These are phyloP conservation scores for Elsinoe fawcettii DNA, from an alignment of 2,329 filamentous ascomycete species.

Conservation along the genomic window DNA sequence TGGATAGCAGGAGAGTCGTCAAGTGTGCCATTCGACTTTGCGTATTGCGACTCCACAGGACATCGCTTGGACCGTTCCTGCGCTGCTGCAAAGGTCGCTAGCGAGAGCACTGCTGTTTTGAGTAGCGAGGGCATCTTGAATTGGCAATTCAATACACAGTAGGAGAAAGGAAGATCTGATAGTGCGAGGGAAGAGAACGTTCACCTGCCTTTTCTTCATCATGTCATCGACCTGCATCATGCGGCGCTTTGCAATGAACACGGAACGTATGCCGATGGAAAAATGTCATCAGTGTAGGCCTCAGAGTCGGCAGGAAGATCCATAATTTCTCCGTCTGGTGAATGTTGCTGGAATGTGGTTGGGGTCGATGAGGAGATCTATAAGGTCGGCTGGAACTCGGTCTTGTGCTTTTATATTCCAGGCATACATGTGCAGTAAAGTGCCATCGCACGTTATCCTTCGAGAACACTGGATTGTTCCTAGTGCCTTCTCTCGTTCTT, in stretches of 20 bases:
- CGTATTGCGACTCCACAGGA: conserved; percentile 19
- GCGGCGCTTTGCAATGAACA: background rate
- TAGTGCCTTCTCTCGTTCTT: background rate
- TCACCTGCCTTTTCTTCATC: background rate
- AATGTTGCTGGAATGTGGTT: background rate
- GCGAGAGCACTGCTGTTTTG: background rate
- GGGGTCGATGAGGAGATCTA: background rate
- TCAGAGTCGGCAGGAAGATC: background rate
- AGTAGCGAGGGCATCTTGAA: background rate
- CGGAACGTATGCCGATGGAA: conserved; percentile 2
- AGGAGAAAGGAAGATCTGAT: background rate
- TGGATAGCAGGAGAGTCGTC: conserved; percentile 37
- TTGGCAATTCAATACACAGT: background rate
- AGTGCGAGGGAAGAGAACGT: background rate
- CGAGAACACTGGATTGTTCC: background rate
- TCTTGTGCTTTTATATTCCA: too few relatives aligned
- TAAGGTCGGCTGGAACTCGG: background rate
- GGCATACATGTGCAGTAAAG: too few relatives aligned
- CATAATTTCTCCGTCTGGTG: conserved; percentile 3
- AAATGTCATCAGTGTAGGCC: background rate
- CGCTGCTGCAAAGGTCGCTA: background rate
- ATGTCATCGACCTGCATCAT: background rate
- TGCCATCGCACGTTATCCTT: too few relatives aligned
- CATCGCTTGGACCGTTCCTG: conserved; percentile 18
- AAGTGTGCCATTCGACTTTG: conserved; percentile 31